Base-by-base conservation (phyloP, 2,329 filamentous ascomycete genomes). In the Chaetomium globosum region DNA sequence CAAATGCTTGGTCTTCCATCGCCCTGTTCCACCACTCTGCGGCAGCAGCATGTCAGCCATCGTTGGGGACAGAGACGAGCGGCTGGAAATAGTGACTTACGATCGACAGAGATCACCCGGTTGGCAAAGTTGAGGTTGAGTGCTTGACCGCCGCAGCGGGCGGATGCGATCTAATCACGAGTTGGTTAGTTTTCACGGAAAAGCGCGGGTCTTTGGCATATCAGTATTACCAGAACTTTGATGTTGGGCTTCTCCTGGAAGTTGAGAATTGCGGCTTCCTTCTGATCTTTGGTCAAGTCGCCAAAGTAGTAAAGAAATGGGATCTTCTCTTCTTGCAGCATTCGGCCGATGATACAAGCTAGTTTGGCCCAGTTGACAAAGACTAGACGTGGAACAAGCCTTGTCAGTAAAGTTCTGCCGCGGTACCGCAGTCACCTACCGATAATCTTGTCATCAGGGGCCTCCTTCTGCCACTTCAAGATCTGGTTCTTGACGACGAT, bases 1-100 rank as follows among this genome's bases (percentile, higher is more conserved):
- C 77, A 52, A 82, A 82, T 0, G 85, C 87, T 70, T 92, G 90
- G n/a, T 86, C 77, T 69, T 92, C 87, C 0, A 80, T 74, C 0
- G 81, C 78, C 1, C 75, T 75, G 64, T 91, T 91, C 85, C 86
- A 92, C 84, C 84, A 87, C 0, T 79, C 53, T 55, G 30, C 39
- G 16, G 19, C 10, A 43, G 5, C 16, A n/a, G 39, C 26, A 4
- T n/a, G 39, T 43, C 19, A 43, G 39, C n/a, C 2, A 5, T 7
- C 7, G 9, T 21, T 33, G 19, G 51, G 30, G 12, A 43, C 5
- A 16, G 4, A 12, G 36, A 12, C 12, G 39, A n/a, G 39, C 5
- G 16, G 2, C 19, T 6, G 7, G 16, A 43, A 16, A 16, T 16
- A n/a, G 16, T 6, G 16, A 36, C 53, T 55, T 55, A 36, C 53